These are phyloP conservation scores for Globisporangium lucens DNA, from an alignment of 352 stramenopile genomes.

Conservation along the genomic window DNA sequence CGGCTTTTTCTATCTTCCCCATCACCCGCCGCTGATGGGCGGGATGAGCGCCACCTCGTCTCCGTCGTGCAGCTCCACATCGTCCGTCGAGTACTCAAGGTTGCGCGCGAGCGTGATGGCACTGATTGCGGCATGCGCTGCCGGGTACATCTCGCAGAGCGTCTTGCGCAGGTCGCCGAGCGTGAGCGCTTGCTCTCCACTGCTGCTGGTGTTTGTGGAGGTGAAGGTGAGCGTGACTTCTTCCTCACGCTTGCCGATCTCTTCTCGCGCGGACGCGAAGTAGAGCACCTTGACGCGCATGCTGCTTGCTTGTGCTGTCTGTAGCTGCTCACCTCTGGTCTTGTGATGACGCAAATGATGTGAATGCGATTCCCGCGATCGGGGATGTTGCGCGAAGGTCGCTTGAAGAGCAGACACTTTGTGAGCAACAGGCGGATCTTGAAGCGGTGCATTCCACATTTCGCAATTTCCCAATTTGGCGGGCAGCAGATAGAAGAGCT, in stretches of 20 bases:
- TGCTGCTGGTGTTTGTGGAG: neutral
- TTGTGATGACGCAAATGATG: neutral
- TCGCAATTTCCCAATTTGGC: neutral
- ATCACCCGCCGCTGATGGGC: constrained; percentile 68
- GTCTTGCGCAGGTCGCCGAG: constrained; percentile 37
- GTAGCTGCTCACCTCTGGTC: neutral
- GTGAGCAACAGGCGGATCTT: constrained; percentile 31
- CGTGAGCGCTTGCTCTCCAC: constrained; percentile 17
- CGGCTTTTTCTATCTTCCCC: neutral
- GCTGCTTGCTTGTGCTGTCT: neutral
- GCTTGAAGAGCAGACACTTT: constrained; percentile 1
- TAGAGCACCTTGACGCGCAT: constrained; percentile 77
- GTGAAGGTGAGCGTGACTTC: constrained; percentile 26
- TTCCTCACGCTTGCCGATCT: constrained; percentile 70
- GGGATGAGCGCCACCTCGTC: constrained; percentile 84
- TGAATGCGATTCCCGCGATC: neutral
- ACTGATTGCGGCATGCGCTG: constrained; percentile 37
- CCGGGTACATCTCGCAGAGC: constrained; percentile 53
- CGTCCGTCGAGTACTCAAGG: constrained; percentile 64
- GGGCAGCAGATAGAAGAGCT: constrained; percentile 9
- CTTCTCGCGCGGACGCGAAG: constrained; percentile 76
- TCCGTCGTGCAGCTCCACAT: constrained; percentile 44
- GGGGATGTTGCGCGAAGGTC: constrained; percentile 28
- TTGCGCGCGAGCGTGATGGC: constrained; percentile 71
- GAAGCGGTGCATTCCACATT: constrained; percentile 21